Evolutionary conservation across 2,329 filamentous ascomycete genomes (phyloP).

Genomic region (Epichloe bromicola): DNA sequence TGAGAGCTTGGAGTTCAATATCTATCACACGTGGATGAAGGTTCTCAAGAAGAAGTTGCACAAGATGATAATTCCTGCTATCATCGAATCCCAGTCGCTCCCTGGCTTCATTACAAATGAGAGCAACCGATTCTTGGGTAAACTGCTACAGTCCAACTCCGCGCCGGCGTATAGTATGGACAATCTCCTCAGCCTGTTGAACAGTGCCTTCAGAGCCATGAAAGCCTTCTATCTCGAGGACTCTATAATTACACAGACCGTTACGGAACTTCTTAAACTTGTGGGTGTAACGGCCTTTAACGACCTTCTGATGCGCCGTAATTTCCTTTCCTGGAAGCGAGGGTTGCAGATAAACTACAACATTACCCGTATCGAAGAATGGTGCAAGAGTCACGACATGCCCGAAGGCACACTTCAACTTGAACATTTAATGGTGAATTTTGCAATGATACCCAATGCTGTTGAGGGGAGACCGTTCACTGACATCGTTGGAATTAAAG

Average conservation of each 20-base stretch:
- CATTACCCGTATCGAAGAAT: slow-evolving; percentile 97
- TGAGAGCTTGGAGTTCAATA: slow-evolving; percentile 98
- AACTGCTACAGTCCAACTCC: slow-evolving; percentile 82
- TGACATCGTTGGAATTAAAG: neutral
- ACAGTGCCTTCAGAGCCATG: slow-evolving; percentile 97
- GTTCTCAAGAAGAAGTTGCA: slow-evolving; percentile 97
- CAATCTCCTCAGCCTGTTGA: slow-evolving; percentile 86
- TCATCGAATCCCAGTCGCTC: slow-evolving; percentile 96
- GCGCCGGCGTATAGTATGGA: slow-evolving; percentile 98
- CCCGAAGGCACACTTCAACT: slow-evolving; percentile 93
- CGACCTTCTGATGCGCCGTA: slow-evolving; percentile 90
- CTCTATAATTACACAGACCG: slow-evolving; percentile 86
- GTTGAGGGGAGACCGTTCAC: slow-evolving; percentile 29
- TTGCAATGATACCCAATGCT: neutral
- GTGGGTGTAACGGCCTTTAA: slow-evolving; percentile 98
- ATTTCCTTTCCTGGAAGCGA: slow-evolving; percentile 98
- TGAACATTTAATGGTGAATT: slow-evolving; percentile 82
- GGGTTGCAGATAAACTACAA: slow-evolving; percentile 99
- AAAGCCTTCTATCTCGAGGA: slow-evolving; percentile 97
- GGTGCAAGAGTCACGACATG: slow-evolving; percentile 99
- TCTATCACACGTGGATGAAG: slow-evolving; percentile 99
- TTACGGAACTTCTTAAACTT: slow-evolving; percentile 82
- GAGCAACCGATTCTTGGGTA: slow-evolving; percentile 95
- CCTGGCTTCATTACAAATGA: slow-evolving; percentile 98
- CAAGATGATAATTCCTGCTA: slow-evolving; percentile 99